These are phyloP conservation scores for Mycocentrospora acerina DNA, from an alignment of 2,329 filamentous ascomycete genomes.

Conservation along the genomic window DNA sequence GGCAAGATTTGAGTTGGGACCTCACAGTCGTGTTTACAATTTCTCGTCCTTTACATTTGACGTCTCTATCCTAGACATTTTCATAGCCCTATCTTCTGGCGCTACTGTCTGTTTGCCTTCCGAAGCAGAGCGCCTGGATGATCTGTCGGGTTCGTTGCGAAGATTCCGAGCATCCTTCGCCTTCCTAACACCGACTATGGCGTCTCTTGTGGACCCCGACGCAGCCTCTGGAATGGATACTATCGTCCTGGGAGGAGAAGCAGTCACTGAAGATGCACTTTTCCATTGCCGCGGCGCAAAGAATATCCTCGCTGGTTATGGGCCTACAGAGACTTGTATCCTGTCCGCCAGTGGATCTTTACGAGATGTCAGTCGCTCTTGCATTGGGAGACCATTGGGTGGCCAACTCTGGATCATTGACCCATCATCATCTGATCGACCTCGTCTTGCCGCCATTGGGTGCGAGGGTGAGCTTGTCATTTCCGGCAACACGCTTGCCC, in stretches of 20 bases:
- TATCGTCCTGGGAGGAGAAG: slow-evolving; percentile 15
- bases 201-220: slow-evolving; percentile 3
- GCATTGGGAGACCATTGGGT: too few relatives aligned
- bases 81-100: slow-evolving; percentile 50
- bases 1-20: background rate
- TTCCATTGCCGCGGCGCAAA: slow-evolving; percentile 7
- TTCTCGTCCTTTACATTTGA: slow-evolving; percentile 52
- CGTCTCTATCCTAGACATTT: slow-evolving; percentile 53
- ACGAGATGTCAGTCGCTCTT: too few relatives aligned
- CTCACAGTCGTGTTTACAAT: slow-evolving; percentile 39
- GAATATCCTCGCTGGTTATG: slow-evolving; percentile 17
- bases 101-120: slow-evolving; percentile 55
- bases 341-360: too few relatives aligned
- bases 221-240: slow-evolving; percentile 9
- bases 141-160: slow-evolving; percentile 54
- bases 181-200: slow-evolving; percentile 4
- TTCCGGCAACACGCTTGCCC: slow-evolving; percentile 51
- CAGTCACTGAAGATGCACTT: slow-evolving; percentile 5
- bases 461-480: slow-evolving; percentile 53
- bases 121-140: slow-evolving; percentile 51
- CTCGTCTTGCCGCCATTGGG: slow-evolving; percentile 13
- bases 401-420: slow-evolving; percentile 47
- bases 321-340: slow-evolving; percentile 16
- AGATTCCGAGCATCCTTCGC: slow-evolving; percentile 4
- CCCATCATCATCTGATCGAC: background rate